A percentile compares a stretch with the other conserved stretches of the same genome.
Evolutionary conservation across 1,139 yeast species (phyloP).

Genomic region (Pichia sp.): DNA sequence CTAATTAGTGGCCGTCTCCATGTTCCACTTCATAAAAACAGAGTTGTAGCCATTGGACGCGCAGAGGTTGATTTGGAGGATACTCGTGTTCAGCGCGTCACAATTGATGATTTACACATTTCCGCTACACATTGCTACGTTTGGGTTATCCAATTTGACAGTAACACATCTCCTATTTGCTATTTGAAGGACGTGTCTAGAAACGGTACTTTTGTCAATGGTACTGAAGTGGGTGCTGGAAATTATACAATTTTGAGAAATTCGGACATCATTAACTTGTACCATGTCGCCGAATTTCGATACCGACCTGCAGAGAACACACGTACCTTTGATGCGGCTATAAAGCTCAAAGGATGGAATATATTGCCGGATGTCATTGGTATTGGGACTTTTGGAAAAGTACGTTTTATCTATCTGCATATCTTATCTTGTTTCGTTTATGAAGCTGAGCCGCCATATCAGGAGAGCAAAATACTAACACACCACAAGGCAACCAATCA

Average conservation of each 20-base stretch:
- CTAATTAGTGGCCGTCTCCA: background rate
- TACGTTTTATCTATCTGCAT: background rate
- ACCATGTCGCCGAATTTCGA: no score
- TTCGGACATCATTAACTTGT: no score
- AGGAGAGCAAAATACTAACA: no score
- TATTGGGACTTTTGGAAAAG: slow-evolving; percentile 57
- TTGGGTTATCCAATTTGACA: slow-evolving; percentile 38
- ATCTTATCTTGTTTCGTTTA: no score
- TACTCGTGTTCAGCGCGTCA: slow-evolving; percentile 20
- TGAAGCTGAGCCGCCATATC: background rate
- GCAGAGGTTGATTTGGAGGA: slow-evolving; percentile 44
- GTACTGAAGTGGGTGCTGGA: slow-evolving; percentile 20
- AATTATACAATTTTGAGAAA: slow-evolving; percentile 32
- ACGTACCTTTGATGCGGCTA: no score
- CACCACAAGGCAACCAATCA: no score
- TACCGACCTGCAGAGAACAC: no score
- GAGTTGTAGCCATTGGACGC: slow-evolving; percentile 58
- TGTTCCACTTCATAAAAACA: slow-evolving; percentile 47
- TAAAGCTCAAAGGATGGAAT: slow-evolving; percentile 31
- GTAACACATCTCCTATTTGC: slow-evolving; percentile 37
- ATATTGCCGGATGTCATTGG: slow-evolving; percentile 42
- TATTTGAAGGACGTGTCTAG: slow-evolving; percentile 48
- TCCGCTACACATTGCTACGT: slow-evolving; percentile 22
- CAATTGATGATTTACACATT: slow-evolving; percentile 14
- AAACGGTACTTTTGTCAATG: slow-evolving; percentile 48